These are phyloP conservation scores for Euphorbia pulcherrima DNA, from an alignment of 345 rosid genomes.

Conservation along the genomic window DNA sequence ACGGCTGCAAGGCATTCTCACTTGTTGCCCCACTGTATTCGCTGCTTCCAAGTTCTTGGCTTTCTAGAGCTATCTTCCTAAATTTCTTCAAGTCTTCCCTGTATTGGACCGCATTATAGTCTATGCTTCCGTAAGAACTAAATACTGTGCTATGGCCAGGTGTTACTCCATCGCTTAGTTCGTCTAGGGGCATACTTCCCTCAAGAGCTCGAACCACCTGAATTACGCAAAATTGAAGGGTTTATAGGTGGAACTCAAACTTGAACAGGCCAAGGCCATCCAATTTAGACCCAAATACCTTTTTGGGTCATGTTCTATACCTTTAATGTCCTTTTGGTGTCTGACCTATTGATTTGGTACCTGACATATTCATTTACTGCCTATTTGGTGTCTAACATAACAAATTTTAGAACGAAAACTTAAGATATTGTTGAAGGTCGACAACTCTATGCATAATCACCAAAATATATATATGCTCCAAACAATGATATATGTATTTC, in stretches of 20 bases:
- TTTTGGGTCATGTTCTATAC: no score
- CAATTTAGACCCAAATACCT: no score
- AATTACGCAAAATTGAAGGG: constrained; percentile 13
- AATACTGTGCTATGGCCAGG: constrained; percentile 15
- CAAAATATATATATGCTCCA: no score
- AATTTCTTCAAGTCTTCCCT: constrained; percentile 25
- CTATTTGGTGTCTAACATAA: no score
- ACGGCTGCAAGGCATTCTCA: constrained; percentile 9
- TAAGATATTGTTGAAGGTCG: no score
- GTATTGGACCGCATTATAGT: constrained; percentile 13
- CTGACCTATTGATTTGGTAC: no score
- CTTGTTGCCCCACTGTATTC: constrained; percentile 16
- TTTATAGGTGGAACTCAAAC: background rate
- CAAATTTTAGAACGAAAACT: no score
- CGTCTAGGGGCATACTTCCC: constrained; percentile 25
- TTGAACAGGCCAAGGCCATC: background rate
- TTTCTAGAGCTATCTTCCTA: constrained; percentile 24
- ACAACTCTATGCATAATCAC: no score
- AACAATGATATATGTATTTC: no score
- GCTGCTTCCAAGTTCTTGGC: constrained; percentile 10
- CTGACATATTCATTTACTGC: no score
- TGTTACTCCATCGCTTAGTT: constrained; percentile 14
- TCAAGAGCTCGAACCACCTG: constrained; percentile 29
- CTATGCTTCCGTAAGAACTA: constrained; percentile 13
- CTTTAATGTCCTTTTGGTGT: no score